Evolutionary conservation across 1,284 basidiomycete genomes (phyloP).

Genomic region (Pisolithus thermaeus): DNA sequence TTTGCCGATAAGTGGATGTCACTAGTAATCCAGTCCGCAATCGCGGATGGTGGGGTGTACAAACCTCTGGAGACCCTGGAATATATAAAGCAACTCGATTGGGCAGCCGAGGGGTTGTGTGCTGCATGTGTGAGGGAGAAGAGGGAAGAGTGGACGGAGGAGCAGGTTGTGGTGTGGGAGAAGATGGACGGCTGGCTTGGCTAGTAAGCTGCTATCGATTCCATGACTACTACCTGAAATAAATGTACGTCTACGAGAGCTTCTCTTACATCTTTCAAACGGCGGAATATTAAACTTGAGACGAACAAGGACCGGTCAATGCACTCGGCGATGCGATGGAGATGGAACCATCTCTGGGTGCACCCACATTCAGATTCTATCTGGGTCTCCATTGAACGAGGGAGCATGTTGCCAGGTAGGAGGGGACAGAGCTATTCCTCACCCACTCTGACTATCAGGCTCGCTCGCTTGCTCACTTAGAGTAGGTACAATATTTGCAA

Average conservation of each 20-base stretch:
- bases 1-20: conserved; percentile 67
- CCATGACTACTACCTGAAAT: not conserved
- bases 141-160: conserved; percentile 57
- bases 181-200: conserved; percentile 54
- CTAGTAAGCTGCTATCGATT: not conserved
- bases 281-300: too few species aligned
- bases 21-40: conserved; percentile 57
- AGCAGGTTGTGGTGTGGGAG: conserved; percentile 55
- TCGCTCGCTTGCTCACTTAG: not conserved
- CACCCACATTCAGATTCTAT: too few species aligned
- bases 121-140: conserved; percentile 51
- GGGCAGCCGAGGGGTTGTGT: conserved; percentile 55
- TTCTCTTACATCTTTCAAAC: conserved; percentile 9
- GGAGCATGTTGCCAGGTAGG: too few species aligned
- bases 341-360: not conserved
- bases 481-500: too few species aligned
- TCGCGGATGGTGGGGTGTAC: conserved; percentile 51
- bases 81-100: conserved; percentile 49
- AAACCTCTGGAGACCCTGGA: conserved; percentile 65
- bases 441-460: too few species aligned
- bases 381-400: too few species aligned
- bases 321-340: not conserved
- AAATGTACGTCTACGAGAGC: conserved; percentile 11
- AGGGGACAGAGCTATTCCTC: too few species aligned
- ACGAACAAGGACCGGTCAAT: too few species aligned